Evolutionary conservation across 2,329 filamentous ascomycete genomes (phyloP).

Genomic region (Ophiocordyceps robertsii): DNA sequence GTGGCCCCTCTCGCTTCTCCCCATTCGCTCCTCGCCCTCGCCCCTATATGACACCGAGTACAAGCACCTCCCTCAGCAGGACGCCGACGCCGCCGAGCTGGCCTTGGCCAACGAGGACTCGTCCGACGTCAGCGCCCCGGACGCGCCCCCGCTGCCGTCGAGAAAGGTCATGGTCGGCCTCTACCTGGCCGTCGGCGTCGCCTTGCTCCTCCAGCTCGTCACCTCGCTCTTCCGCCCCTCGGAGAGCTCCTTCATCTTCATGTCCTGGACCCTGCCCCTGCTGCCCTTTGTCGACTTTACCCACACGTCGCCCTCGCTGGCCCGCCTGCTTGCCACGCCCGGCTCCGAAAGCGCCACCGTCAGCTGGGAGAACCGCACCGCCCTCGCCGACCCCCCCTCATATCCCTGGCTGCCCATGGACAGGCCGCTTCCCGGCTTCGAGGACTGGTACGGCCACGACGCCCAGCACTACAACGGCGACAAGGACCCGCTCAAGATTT

Average conservation of each 20-base stretch:
- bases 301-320: constrained; percentile 12
- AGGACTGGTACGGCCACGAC: constrained; percentile 14
- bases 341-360: constrained; percentile 7
- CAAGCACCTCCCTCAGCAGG: constrained; percentile 10
- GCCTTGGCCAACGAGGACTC: constrained; percentile 3
- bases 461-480: constrained; percentile 17
- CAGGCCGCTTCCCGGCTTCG: constrained; percentile 7
- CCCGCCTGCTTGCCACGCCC: constrained; percentile 10
- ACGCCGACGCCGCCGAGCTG: constrained; percentile 7
- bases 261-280: constrained; percentile 20
- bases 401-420: constrained; percentile 15
- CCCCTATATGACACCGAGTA: constrained; percentile 5
- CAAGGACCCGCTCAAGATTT: constrained; percentile 25
- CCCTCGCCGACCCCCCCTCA: constrained; percentile 9
- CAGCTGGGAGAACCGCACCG: constrained; percentile 15
- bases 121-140: constrained; percentile 1
- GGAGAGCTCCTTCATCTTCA: constrained; percentile 17
- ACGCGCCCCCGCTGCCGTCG: neutral
- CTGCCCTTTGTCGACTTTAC: constrained; percentile 20
- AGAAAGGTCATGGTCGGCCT: constrained; percentile 1
- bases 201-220: constrained; percentile 9
- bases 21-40: neutral
- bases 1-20: constrained; percentile 8
- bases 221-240: constrained; percentile 11
- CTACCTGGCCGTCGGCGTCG: constrained; percentile 5